A percentile compares a stretch with the other conserved stretches of the same genome.
phyloP scores from a whole-genome alignment of 257 asterid genomes.

The Cynanchum wilfordii region DNA sequence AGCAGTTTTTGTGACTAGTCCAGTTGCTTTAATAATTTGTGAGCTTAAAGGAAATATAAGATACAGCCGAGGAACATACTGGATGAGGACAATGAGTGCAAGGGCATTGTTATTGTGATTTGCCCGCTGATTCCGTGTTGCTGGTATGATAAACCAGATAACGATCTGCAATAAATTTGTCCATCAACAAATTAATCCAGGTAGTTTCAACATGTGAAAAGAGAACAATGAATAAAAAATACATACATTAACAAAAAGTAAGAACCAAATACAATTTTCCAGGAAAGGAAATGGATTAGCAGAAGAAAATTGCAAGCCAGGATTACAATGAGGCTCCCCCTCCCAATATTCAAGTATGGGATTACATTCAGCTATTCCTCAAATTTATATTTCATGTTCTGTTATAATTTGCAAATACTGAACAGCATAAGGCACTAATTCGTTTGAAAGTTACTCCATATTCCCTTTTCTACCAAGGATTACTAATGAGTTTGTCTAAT shows the following conservation, averaged over 20 bases:
- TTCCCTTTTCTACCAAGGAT: not conserved
- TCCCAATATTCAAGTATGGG: not conserved
- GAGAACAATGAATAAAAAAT: not conserved
- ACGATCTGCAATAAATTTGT: conserved; percentile 49
- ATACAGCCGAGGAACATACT: conserved; percentile 88
- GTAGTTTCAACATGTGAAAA: not conserved
- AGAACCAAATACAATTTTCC: not conserved
- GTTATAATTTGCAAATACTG: not conserved
- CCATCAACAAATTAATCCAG: not conserved
- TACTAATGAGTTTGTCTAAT: not conserved
- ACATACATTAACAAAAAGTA: not conserved
- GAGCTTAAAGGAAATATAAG: conserved; percentile 94
- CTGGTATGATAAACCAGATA: conserved; percentile 92
- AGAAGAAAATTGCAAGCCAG: not conserved
- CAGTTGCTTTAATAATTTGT: conserved; percentile 89
- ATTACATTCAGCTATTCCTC: too few relatives aligned
- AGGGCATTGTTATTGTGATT: conserved; percentile 86
- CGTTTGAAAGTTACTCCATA: not conserved
- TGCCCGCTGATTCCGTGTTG: conserved; percentile 52
- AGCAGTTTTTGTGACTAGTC: conserved; percentile 96
- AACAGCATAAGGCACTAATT: not conserved
- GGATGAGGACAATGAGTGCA: conserved; percentile 83
- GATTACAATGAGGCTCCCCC: not conserved
- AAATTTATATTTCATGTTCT: not conserved
- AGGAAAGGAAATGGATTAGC: not conserved